A percentile compares a stretch with the other conserved stretches of the same genome.
These are phyloP conservation scores for Amanita inopinata DNA, from an alignment of 768 basidiomycete genomes.

Conservation along the genomic window DNA sequence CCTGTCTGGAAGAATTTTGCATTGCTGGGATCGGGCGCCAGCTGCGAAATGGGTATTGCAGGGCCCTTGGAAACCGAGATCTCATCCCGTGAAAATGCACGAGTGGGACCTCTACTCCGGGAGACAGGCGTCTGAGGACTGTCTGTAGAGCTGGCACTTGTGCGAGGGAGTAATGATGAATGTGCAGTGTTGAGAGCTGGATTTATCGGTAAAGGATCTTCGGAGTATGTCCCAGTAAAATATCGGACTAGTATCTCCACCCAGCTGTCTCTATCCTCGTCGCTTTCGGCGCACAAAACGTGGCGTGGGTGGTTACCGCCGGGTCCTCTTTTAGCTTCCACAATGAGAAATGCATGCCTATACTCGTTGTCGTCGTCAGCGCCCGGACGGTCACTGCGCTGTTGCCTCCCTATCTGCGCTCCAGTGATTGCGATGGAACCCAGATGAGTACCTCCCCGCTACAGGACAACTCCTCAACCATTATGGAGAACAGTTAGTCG, in stretches of 20 bases:
- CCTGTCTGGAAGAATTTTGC: constrained; percentile 50
- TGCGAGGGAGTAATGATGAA: constrained; percentile 36
- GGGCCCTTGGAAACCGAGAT: constrained; percentile 38
- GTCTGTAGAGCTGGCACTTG: constrained; percentile 42
- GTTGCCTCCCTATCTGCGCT: constrained; percentile 94
- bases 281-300: constrained; percentile 94
- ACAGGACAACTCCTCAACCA: constrained; percentile 21
- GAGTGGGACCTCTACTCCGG: constrained; percentile 26
- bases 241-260: constrained; percentile 89
- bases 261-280: constrained; percentile 89
- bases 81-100: constrained; percentile 49
- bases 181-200: constrained; percentile 20
- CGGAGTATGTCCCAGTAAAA: constrained; percentile 72
- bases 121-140: constrained; percentile 20
- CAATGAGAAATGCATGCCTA: constrained; percentile 94
- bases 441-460: constrained; percentile 85
- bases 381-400: constrained; percentile 45
- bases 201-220: constrained; percentile 43
- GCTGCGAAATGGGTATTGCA: constrained; percentile 47
- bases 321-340: constrained; percentile 73
- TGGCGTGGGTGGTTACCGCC: constrained; percentile 69
- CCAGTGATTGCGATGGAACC: constrained; percentile 87
- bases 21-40: constrained; percentile 44
- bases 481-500: not conserved
- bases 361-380: constrained; percentile 87